Base-by-base conservation (phyloP, 2,329 filamentous ascomycete species). In the Pleoardoris graminearum region DNA sequence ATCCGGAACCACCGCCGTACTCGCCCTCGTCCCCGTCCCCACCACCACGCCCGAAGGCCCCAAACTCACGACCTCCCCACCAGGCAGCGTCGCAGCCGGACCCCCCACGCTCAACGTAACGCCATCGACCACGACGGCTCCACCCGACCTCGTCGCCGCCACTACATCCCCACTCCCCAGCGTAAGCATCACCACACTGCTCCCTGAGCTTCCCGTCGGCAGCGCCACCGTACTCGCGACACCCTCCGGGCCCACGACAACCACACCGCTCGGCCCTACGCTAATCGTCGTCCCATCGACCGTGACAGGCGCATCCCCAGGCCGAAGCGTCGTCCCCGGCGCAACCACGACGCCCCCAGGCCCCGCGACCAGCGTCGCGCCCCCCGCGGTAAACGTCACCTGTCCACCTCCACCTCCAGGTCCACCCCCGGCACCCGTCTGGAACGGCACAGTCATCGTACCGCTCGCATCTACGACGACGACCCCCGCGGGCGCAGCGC, bases 221-320 rank as follows among this genome's bases (percentile, higher is more conserved):
- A 48, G 11, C n/a, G 25, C 33, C n/a, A 47, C 21, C 16, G 45
- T 48, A 3, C 35, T 30, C 6, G n/a, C 33, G 5, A 16, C 25
- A 12, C 44, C 44, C 19, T 27, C 30, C n/a, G 27, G 11, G 36
- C 32, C 37, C 12, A 43, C n/a, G 22, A 52, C 32, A 2, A 53
- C 53, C 11, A 53, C 21, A 14, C 41, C 49, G 11, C 43, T 47
- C 12, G 45, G 21, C 11, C 41, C 53, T 1, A 53, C 36, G 38
- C 50, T 55, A 32, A 52, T 37, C 5, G 53, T 52, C 16, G 46
- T 53, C 35, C 53, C 53, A 23, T 42, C 27, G 21, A 49, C 29
- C 7, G 53, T 55, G 6, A 52, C 10, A 14, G 53, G 36, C 4
- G 50, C 35, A 12, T 37, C 44, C 3, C 43, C 43, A 12, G 23